Conservation (phyloP, 2,329 filamentous ascomycete genomes). For the Claviceps pazoutovae region DNA sequence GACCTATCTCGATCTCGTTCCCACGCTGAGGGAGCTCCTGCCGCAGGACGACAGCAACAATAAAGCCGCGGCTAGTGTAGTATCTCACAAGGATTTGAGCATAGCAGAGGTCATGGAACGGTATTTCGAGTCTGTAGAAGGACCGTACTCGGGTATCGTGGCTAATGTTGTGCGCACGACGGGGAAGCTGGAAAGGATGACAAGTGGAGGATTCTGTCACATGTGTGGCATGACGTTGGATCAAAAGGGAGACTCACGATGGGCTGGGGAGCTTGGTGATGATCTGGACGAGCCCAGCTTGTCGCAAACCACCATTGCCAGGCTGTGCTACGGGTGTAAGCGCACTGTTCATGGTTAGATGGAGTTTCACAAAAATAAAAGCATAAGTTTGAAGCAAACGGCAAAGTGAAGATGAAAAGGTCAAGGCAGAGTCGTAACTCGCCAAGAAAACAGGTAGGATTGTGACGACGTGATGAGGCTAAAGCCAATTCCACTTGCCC, state of each 20-base stretch:
- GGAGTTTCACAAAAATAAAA: not conserved
- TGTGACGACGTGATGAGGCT: not conserved
- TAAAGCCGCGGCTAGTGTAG: conserved; percentile 23
- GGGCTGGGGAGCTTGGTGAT: conserved; percentile 46
- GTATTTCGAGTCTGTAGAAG: conserved; percentile 72
- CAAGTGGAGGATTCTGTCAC: conserved; percentile 36
- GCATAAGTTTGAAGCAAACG: too few relatives aligned
- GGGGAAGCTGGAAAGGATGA: conserved; percentile 54
- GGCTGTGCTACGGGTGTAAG: conserved; percentile 62
- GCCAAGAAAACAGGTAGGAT: not conserved
- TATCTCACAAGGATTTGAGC: conserved; percentile 62
- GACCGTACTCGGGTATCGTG: conserved; percentile 78
- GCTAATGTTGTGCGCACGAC: conserved; percentile 89
- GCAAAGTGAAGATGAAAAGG: not conserved
- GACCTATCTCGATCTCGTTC: conserved; percentile 45
- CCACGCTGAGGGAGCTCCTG: conserved; percentile 36
- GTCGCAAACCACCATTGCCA: conserved; percentile 16
- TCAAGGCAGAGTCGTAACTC: not conserved
- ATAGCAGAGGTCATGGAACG: conserved; percentile 84
- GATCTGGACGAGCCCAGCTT: conserved; percentile 11
- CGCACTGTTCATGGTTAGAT: conserved; percentile 43
- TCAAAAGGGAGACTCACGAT: conserved; percentile 47
- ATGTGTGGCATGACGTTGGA: conserved; percentile 58
- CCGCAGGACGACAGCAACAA: conserved; percentile 21
- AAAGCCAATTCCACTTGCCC: not conserved